Base-by-base conservation (phyloP, 2,329 filamentous ascomycete species). In the Tolypocladium tropicale region DNA sequence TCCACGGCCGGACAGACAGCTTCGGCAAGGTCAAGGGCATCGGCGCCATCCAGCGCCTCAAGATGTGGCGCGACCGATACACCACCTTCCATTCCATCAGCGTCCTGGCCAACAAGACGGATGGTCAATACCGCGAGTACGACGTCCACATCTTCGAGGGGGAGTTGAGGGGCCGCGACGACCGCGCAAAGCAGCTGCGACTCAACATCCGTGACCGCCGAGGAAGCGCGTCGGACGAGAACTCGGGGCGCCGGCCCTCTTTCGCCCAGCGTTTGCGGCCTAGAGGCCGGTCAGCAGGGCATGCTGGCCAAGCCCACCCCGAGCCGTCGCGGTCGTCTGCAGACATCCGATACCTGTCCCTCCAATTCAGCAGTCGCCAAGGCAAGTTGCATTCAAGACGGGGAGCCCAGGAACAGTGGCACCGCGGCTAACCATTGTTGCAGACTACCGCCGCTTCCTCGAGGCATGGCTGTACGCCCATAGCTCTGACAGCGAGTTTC, bases 11-110 rank as follows among this genome's bases (percentile, higher is more conserved):
- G 41, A 79, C 75, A 3, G 77, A 80, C 63, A 65, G 71, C 18
- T 78, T 78, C 58, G 78, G 77, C 50, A 78, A 74, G 34, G 72
- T 80, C 14, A 73, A 74, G 56, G 78, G 78, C 23, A 71, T 80
- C 55, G 77, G 76, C 1, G 75, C 77, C 2, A 78, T 79, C 46
- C 78, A 80, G 64, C 68, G 78, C 53, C 70, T 80, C 59, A 80
- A 80, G 65, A 66, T 80, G 30, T 80, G 78, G 78, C 71, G 72
- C 54, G 78, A 80, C 60, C 70, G 72, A 51, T 74, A 77, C 55
- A 75, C 74, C 14, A 74, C 72, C 3, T 74, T 72, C 48, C 76
- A 80, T 62, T 77, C 73, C 30, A 58, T 80, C 34, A 76, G 75
- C 10, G 66, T 80, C 21, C 74, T 75, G 55, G 77, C 77, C 34